These are phyloP conservation scores for Rhododendron henanense DNA, from an alignment of 148 eudicot species.

Conservation along the genomic window DNA sequence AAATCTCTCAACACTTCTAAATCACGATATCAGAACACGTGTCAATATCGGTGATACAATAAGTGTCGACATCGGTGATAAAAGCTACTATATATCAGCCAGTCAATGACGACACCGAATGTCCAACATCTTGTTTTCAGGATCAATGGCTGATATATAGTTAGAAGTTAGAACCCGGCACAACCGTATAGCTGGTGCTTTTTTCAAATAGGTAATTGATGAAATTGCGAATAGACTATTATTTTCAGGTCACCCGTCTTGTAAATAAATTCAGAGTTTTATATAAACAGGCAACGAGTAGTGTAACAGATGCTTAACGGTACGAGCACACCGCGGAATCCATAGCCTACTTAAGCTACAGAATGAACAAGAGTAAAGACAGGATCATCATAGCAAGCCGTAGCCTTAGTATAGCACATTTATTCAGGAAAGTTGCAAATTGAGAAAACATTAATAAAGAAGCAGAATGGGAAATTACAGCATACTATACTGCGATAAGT, in stretches of 20 bases:
- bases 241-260: too few relatives aligned
- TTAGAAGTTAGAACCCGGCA: background rate
- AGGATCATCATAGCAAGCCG: background rate
- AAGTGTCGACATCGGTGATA: too few relatives aligned
- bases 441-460: background rate
- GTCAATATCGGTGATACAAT: background rate
- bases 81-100: background rate
- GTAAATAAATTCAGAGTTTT: too few relatives aligned
- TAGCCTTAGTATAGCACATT: background rate
- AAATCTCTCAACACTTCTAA: background rate
- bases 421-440: background rate
- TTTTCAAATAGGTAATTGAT: too few relatives aligned
- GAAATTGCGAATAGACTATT: too few relatives aligned
- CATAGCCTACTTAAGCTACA: too few relatives aligned
- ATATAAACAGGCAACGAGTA: too few relatives aligned
- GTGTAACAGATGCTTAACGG: too few relatives aligned
- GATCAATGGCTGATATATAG: too few relatives aligned
- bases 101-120: background rate
- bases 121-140: too few relatives aligned
- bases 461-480: background rate
- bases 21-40: background rate
- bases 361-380: too few relatives aligned
- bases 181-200: background rate
- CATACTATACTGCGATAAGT: background rate
- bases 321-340: too few relatives aligned